Evolutionary conservation across 257 asterid species (phyloP).

Genomic region (Nemophila menziesii): DNA sequence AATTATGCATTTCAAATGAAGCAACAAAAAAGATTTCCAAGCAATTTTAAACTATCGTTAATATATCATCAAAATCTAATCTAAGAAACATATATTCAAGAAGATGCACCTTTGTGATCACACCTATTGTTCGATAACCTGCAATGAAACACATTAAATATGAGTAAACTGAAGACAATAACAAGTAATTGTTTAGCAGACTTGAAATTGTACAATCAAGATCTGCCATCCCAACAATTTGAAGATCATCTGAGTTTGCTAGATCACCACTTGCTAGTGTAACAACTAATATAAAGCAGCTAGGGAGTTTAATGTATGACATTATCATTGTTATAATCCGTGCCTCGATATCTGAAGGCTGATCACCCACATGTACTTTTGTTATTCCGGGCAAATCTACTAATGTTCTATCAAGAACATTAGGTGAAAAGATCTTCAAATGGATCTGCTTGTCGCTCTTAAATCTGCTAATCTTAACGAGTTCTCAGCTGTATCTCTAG

Average conservation of each 20-base stretch:
- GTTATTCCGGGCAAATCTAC: slow-evolving; percentile 97
- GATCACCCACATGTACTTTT: slow-evolving; percentile 92
- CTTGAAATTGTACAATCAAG: slow-evolving; percentile 54
- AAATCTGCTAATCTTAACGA: slow-evolving; percentile 78
- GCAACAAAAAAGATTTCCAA: too few relatives aligned
- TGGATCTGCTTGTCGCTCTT: slow-evolving; percentile 77
- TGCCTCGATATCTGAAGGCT: slow-evolving; percentile 88
- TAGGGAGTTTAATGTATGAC: slow-evolving; percentile 57
- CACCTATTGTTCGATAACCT: slow-evolving; percentile 91
- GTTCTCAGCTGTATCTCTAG: slow-evolving; percentile 90
- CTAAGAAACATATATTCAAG: too few relatives aligned
- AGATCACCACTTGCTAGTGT: slow-evolving; percentile 91
- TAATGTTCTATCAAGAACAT: slow-evolving; percentile 83
- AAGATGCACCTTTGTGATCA: slow-evolving; percentile 62
- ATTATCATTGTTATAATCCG: slow-evolving; percentile 90
- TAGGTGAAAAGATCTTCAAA: slow-evolving; percentile 72
- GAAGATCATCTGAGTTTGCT: slow-evolving; percentile 96
- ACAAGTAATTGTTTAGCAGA: slow-evolving; percentile 3
- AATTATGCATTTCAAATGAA: too few relatives aligned
- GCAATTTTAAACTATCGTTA: too few relatives aligned
- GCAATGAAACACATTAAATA: slow-evolving; percentile 19
- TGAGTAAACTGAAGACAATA: slow-evolving; percentile 17
- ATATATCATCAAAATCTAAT: too few relatives aligned
- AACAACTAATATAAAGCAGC: slow-evolving; percentile 80
- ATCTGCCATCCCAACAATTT: slow-evolving; percentile 89